Evolutionary conservation across 2,329 filamentous ascomycete genomes (phyloP), one percentile per base, ranked within the genome.

Genomic region (Coniochaeta hoffmannii): DNA sequence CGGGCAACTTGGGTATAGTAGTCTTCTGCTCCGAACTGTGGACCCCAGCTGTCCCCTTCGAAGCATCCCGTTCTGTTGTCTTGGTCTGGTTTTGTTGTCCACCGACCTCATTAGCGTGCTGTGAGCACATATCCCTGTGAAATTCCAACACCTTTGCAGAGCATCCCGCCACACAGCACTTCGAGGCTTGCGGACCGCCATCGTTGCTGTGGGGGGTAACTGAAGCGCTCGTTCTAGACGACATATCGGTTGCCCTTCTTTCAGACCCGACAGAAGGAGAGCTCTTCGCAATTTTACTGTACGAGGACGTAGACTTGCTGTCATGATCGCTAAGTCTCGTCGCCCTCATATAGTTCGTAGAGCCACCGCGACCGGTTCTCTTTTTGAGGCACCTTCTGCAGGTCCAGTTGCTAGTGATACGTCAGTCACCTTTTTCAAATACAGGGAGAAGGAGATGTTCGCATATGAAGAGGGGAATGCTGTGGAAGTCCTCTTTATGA

Each of bases 131-230:
- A 9, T n/a, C 8, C 19, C 22, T 46, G 11, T 31, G 3, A 11
- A 28, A n/a, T n/a, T n/a, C 15, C 49, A 30, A 28, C 9, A 22
- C 14, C 31, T 28, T 31, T 22, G 31, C 24, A 35, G 22, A 19
- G 14, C 50, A 53, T 26, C 28, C 28, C 22, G 32, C 15, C 3
- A 15, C 2, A n/a, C 31, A 6, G 34, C 50, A 53, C 9, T 52
- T 9, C 2, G 5, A 14, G 30, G 17, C 24, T 2, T 10, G 3
- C 11, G 14, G 12, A 35, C 15, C n/a, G 10, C 8, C 31, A 28
- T 38, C 31, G 24, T 36, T 26, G 31, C 50, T 53, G 50, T 53
- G 19, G 8, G 50, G 50, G n/a, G 50, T 52, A 38, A 53, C 19
- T 11, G 50, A 38, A 19, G 15, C 31, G 9, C 50, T 19, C 3